Percentiles rank a stretch among this genome's conserved stretches.
Evolutionary conservation across 768 basidiomycete species (phyloP).

Genomic region (Pilatotrama ljubarskyi): DNA sequence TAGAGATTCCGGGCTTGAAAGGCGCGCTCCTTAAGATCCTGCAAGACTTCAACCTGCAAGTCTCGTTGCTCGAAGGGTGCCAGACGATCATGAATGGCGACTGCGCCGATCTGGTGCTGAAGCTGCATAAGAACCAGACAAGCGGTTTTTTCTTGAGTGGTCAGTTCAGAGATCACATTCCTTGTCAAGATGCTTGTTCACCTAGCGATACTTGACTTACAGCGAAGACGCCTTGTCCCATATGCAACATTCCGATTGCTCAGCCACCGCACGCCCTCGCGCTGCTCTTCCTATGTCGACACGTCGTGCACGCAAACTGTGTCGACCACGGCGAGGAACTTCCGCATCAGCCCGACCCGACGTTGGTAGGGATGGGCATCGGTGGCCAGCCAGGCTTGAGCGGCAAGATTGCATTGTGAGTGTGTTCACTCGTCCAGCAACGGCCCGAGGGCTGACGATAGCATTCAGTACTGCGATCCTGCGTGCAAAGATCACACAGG

Average conservation of each 20-base stretch:
- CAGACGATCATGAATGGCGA: constrained; percentile 85
- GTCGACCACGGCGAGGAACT: constrained; percentile 65
- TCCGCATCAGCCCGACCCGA: constrained; percentile 59
- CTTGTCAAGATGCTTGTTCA: neutral
- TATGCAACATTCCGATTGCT: constrained; percentile 64
- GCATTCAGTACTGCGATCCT: constrained; percentile 64
- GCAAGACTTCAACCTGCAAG: constrained; percentile 94
- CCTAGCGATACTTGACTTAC: neutral
- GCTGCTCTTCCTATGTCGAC: constrained; percentile 83
- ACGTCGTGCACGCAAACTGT: constrained; percentile 82
- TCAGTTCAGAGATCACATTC: constrained; percentile 40
- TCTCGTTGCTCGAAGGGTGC: constrained; percentile 90
- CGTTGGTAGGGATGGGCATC: constrained; percentile 45
- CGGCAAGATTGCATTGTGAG: constrained; percentile 81
- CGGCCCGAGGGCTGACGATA: neutral
- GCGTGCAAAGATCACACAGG: constrained; percentile 58
- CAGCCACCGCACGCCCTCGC: constrained; percentile 60
- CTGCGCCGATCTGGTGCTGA: constrained; percentile 66
- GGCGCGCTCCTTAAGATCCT: constrained; percentile 95
- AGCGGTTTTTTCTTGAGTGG: constrained; percentile 77
- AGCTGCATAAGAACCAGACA: constrained; percentile 74
- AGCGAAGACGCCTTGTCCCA: constrained; percentile 66
- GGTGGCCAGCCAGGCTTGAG: constrained; percentile 49
- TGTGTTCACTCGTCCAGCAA: constrained; percentile 20
- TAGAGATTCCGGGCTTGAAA: constrained; percentile 95